phyloP scores from a whole-genome alignment of 2,329 filamentous ascomycete genomes.

The Xylaria sp. region DNA sequence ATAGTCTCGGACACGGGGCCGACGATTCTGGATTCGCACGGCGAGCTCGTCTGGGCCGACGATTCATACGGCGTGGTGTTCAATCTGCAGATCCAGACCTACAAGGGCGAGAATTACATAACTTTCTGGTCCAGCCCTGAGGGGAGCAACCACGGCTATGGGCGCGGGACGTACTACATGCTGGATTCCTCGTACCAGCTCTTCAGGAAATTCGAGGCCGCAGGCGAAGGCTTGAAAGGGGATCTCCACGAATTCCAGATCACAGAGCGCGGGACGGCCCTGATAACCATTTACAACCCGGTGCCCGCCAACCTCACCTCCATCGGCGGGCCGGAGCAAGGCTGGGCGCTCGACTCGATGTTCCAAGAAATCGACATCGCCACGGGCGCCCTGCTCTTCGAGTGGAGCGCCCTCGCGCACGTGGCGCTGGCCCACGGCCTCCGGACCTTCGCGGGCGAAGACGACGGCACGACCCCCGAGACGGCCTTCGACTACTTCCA shows the following conservation, averaged over 20 bases:
- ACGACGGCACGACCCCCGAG: conserved; percentile 38
- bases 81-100: conserved; percentile 45
- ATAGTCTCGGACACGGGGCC: conserved; percentile 37
- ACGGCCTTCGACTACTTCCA: conserved; percentile 54
- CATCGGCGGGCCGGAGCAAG: conserved; percentile 37
- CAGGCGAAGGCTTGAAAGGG: conserved; percentile 47
- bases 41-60: conserved; percentile 40
- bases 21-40: conserved; percentile 36
- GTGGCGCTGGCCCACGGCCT: conserved; percentile 33
- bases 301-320: conserved; percentile 39
- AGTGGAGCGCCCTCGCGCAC: conserved; percentile 40
- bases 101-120: conserved; percentile 50
- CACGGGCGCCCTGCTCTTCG: conserved; percentile 41
- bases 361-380: conserved; percentile 44
- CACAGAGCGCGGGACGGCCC: conserved; percentile 37
- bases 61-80: conserved; percentile 36
- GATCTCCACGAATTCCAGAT: conserved; percentile 46
- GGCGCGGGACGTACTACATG: conserved; percentile 46
- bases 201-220: conserved; percentile 50
- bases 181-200: conserved; percentile 53
- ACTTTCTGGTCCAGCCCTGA: conserved; percentile 53
- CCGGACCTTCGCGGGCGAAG: conserved; percentile 36
- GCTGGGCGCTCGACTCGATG: conserved; percentile 38
- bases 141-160: conserved; percentile 38
- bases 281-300: conserved; percentile 41